phyloP scores from a whole-genome alignment of 2,329 filamentous ascomycete genomes.

The Fusarium pilosicola region DNA sequence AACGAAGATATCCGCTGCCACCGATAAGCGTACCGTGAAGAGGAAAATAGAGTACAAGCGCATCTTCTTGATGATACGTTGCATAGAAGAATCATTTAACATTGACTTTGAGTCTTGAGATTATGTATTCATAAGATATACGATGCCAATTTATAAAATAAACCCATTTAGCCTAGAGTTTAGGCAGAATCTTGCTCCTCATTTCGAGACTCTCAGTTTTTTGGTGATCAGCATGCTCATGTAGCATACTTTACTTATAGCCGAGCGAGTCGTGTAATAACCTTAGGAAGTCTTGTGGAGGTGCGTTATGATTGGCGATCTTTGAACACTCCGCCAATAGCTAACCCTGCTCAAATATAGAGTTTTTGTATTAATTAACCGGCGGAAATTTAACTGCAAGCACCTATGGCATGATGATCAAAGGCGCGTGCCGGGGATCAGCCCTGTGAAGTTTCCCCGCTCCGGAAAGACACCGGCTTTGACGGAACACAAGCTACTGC shows the following conservation, averaged over 20 bases:
- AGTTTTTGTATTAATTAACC: not conserved
- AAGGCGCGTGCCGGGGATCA: not conserved
- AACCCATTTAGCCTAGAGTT: not conserved
- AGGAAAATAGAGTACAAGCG: not conserved
- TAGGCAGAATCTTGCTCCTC: not conserved
- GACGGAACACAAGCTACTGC: accelerated
- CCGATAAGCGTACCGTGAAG: not conserved
- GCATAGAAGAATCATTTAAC: accelerated
- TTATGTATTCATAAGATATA: too few relatives aligned
- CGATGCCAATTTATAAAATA: too few relatives aligned
- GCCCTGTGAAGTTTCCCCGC: not conserved
- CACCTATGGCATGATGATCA: not conserved
- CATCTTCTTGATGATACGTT: not conserved
- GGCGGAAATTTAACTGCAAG: not conserved
- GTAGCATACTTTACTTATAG: not conserved
- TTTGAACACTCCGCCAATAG: not conserved
- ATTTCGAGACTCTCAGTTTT: not conserved
- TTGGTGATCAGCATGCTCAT: not conserved
- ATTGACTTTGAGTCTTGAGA: not conserved
- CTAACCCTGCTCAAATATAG: not conserved
- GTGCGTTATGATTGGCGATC: not conserved
- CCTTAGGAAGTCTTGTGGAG: not conserved
- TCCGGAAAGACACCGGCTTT: not conserved
- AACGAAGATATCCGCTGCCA: not conserved
- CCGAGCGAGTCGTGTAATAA: not conserved